Evolutionary conservation across 169 alveolate species (phyloP).

Genomic region (Eimeria brunetti): DNA sequence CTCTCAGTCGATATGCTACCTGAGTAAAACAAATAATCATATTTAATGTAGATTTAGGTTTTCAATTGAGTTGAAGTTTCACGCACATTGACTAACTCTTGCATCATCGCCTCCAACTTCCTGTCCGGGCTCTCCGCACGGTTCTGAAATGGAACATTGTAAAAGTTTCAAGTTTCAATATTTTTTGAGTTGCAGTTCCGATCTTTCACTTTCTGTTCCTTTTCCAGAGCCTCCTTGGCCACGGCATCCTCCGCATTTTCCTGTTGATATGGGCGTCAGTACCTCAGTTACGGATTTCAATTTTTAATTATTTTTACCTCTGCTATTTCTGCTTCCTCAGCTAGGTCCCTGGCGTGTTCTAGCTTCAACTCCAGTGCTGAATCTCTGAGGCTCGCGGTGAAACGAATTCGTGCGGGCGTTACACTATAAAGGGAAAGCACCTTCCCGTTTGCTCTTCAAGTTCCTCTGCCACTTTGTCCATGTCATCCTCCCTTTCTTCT

Average conservation of each 20-base stretch:
- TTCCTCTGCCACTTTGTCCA: conserved; percentile 43
- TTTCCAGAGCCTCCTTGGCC: conserved; percentile 72
- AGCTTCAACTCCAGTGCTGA: conserved; percentile 34
- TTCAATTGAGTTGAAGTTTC: background rate
- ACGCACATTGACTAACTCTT: conserved; percentile 66
- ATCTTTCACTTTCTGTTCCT: conserved; percentile 40
- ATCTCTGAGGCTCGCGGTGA: conserved; percentile 12
- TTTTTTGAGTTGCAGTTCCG: background rate
- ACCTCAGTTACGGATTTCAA: background rate
- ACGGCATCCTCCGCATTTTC: conserved; percentile 75
- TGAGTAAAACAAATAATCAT: background rate
- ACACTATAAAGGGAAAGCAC: background rate
- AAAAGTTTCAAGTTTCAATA: background rate
- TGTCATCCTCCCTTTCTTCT: conserved; percentile 63
- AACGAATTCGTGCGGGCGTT: background rate
- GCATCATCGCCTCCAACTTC: conserved; percentile 63
- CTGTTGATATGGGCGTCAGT: background rate
- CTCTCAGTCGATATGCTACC: conserved; percentile 72
- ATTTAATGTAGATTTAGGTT: background rate
- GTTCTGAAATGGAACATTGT: background rate
- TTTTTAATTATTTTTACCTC: conserved; percentile 6
- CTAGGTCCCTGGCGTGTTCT: conserved; percentile 64
- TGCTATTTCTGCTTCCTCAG: conserved; percentile 77
- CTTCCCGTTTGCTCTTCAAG: conserved; percentile 48
- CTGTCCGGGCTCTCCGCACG: conserved; percentile 70